These are phyloP conservation scores for Fusarium cicatricum DNA, from an alignment of 2,329 filamentous ascomycete species.

Conservation along the genomic window DNA sequence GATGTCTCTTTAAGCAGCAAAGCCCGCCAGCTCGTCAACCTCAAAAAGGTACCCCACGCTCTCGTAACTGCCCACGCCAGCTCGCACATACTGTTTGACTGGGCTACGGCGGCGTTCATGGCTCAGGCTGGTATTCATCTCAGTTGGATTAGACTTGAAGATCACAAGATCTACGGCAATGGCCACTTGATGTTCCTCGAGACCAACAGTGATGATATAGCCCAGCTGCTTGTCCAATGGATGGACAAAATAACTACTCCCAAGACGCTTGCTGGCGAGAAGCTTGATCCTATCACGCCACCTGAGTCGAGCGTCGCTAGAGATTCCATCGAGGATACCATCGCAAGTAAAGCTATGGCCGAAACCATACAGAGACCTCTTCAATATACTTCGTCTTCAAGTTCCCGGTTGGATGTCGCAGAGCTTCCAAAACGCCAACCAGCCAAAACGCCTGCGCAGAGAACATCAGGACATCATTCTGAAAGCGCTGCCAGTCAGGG, in stretches of 20 bases:
- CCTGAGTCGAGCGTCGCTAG: conserved; percentile 2
- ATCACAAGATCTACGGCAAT: conserved; percentile 59
- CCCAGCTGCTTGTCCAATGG: conserved; percentile 50
- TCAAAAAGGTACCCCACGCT: conserved; percentile 57
- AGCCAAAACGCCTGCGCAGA: not conserved
- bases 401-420: not conserved
- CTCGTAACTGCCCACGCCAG: conserved; percentile 62
- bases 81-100: conserved; percentile 63
- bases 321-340: not conserved
- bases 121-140: conserved; percentile 58
- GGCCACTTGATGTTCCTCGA: conserved; percentile 65
- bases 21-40: conserved; percentile 54
- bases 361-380: not conserved
- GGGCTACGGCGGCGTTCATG: conserved; percentile 61
- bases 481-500: not conserved
- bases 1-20: not conserved
- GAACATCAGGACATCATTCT: not conserved
- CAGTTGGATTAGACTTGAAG: conserved; percentile 54
- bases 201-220: conserved; percentile 57
- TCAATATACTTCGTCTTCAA: not conserved
- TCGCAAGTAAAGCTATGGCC: not conserved
- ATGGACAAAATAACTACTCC: conserved; percentile 34
- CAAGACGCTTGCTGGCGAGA: not conserved
- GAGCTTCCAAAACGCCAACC: not conserved
- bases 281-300: not conserved